phyloP scores from a whole-genome alignment of 305 asterid species.

The Fraxinus albicans region DNA sequence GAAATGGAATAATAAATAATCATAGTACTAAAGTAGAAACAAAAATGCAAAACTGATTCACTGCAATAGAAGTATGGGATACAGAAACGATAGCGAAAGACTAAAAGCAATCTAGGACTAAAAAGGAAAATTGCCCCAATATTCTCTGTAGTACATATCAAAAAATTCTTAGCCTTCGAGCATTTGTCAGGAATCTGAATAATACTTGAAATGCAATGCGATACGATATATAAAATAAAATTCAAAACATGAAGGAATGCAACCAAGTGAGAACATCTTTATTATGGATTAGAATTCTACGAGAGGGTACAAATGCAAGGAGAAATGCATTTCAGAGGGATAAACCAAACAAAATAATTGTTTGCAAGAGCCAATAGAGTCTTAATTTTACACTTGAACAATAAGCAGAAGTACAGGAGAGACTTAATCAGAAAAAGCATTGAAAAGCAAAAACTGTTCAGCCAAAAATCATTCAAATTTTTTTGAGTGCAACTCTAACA shows the following conservation, averaged over 20 bases:
- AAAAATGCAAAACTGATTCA: neutral
- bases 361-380: neutral
- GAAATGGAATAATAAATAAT: neutral
- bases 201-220: neutral
- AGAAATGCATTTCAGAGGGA: neutral
- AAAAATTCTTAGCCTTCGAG: neutral
- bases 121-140: neutral
- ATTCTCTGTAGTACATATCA: neutral
- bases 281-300: neutral
- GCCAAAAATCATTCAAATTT: neutral
- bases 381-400: neutral
- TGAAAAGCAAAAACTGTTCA: neutral
- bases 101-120: neutral
- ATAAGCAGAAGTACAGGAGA: neutral
- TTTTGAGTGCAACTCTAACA: neutral
- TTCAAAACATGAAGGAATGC: neutral
- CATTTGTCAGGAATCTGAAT: neutral
- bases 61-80: neutral
- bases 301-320: neutral
- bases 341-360: neutral
- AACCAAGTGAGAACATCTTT: neutral
- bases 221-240: neutral
- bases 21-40: neutral
- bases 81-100: neutral
- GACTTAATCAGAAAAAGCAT: neutral